Evolutionary conservation across 352 stramenopile species (phyloP), one percentile per base, ranked within the genome.

Genomic region (Globisporangium solare): DNA sequence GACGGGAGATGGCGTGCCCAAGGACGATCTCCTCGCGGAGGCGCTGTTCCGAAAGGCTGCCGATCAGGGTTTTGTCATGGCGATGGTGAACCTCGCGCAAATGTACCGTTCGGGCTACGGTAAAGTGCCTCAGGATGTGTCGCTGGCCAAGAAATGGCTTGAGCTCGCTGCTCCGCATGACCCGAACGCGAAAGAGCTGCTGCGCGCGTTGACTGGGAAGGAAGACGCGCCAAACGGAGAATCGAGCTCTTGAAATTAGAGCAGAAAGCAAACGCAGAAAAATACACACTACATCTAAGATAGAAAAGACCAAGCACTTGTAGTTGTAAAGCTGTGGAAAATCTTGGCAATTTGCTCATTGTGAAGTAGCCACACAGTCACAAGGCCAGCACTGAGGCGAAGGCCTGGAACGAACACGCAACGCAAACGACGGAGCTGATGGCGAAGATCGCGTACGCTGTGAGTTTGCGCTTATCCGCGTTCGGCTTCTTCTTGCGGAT

Each of bases 1-100:
- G 22, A 86, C 73, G 8, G 85, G 85, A 4, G 75, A 89, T 20
- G 77, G 74, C 43, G 75, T 93, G 8, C 61, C 64, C 0, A 56
- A 79, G 49, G 66, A 92, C 62, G 58, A 75, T 8, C 64, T 87
- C 5, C 67, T 88, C 54, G 85, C 85, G 6, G 84, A 92, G 47
- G 65, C 77, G 32, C 68, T 92, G 3, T 94, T 94, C 56, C 77
- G 82, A 14, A 70, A 72, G 35, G 80, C 85, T 5, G 83, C 85
- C 0, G 82, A 89, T 12, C 79, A 92, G 52, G 83, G 83, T 6
- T 91, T 92, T 53, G 79, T 90, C 58, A 90, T 93, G 79, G 85
- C 85, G 12, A 94, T 94, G 79, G 77, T 94, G 13, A 94, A 94
- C 31, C 69, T 94, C 31, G 85, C 85, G 31, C 78, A 93, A 35